Percentiles rank a stretch among this genome's conserved stretches.
phyloP scores from a whole-genome alignment of 2,329 filamentous ascomycete genomes.

The Talaromyces piceae region DNA sequence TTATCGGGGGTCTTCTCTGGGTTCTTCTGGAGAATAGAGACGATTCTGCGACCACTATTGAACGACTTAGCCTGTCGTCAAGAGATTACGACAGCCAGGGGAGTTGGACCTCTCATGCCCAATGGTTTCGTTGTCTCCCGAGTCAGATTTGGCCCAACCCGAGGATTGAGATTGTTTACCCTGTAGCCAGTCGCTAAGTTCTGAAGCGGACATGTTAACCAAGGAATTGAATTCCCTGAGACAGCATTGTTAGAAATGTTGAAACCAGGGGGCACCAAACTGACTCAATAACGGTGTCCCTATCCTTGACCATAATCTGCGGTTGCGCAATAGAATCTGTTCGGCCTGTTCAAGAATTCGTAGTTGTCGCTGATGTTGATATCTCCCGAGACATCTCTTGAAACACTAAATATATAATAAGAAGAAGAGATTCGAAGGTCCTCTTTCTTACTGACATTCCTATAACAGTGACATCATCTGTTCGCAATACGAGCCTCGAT shows the following conservation, averaged over 20 bases:
- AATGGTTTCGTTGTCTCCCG: slow-evolving; percentile 6
- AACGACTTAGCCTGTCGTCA: not conserved
- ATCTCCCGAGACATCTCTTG: not conserved
- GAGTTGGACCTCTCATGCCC: slow-evolving; percentile 8
- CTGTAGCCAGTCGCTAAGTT: slow-evolving; percentile 8
- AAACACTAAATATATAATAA: not conserved
- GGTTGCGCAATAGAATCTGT: not conserved
- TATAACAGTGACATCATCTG: slow-evolving; percentile 7
- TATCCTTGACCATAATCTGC: slow-evolving; percentile 7
- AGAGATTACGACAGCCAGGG: too few relatives aligned
- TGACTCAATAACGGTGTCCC: slow-evolving; percentile 7
- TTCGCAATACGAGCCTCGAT: not conserved
- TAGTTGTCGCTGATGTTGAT: not conserved
- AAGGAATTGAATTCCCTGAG: slow-evolving; percentile 8
- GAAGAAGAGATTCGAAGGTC: not conserved
- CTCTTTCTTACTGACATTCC: not conserved
- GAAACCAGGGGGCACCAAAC: not conserved
- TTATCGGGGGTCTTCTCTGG: slow-evolving; percentile 3
- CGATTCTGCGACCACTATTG: slow-evolving; percentile 7
- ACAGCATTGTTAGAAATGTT: not conserved
- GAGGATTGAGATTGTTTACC: slow-evolving; percentile 1
- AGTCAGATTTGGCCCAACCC: slow-evolving; percentile 7
- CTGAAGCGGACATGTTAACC: slow-evolving; percentile 8
- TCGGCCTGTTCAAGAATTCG: not conserved
- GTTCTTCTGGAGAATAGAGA: slow-evolving; percentile 8